Conservation (phyloP, 148 eudicot species). For the Vaccinium corymbosum region DNA sequence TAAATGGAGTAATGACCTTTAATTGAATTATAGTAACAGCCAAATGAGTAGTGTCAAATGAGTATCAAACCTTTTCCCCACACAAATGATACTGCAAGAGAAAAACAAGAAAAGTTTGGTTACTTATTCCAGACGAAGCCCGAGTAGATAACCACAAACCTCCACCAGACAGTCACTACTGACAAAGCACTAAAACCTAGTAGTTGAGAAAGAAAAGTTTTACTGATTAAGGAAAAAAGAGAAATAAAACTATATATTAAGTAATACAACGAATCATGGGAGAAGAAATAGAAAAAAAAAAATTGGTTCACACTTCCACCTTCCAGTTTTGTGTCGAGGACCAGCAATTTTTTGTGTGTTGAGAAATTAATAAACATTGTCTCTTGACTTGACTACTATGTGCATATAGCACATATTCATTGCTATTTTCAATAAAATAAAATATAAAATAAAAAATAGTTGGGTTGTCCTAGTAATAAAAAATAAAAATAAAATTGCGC, state of each 20-base stretch:
- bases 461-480: too few relatives aligned
- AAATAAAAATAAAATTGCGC: too few relatives aligned
- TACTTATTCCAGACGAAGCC: neutral
- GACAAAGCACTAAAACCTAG: neutral
- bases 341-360: too few relatives aligned
- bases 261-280: too few relatives aligned
- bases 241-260: too few relatives aligned
- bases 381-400: neutral
- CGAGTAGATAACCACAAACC: neutral
- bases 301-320: too few relatives aligned
- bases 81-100: neutral
- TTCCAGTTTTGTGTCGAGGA: too few relatives aligned
- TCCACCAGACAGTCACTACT: neutral
- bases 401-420: neutral
- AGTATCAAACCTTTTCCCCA: neutral
- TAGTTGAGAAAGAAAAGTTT: neutral
- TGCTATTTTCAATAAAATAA: neutral
- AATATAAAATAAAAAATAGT: too few relatives aligned
- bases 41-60: neutral
- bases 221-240: neutral
- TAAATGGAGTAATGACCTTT: neutral
- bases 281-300: too few relatives aligned
- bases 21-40: neutral
- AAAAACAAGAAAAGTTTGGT: neutral
- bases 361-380: too few relatives aligned